Evolutionary conservation across 2,329 filamentous ascomycete genomes (phyloP).

Genomic region (Cytospora mali): DNA sequence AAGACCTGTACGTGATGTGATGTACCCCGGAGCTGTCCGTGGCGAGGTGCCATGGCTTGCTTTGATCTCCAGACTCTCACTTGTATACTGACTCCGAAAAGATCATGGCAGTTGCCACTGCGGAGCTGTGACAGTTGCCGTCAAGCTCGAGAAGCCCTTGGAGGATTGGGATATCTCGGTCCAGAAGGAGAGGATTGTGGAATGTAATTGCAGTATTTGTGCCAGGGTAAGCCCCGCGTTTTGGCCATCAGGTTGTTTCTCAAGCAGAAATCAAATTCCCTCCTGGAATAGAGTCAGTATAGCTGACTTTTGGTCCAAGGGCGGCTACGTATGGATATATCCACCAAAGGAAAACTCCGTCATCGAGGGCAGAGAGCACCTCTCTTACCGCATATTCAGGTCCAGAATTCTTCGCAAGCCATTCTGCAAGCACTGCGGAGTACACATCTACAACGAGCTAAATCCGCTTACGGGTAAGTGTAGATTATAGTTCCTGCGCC

Average conservation of each 20-base stretch:
- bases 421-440: constrained; percentile 54
- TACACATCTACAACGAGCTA: constrained; percentile 42
- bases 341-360: constrained; percentile 43
- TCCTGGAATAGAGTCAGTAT: not conserved
- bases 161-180: constrained; percentile 38
- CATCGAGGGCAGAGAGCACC: constrained; percentile 44
- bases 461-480: constrained; percentile 35
- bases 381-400: constrained; percentile 44
- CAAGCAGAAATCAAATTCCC: too few relatives aligned
- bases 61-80: not conserved
- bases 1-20: constrained; percentile 36
- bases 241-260: not conserved
- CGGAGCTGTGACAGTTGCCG: constrained; percentile 48
- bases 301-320: constrained; percentile 36
- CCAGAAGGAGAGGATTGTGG: constrained; percentile 35
- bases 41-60: too few relatives aligned
- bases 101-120: constrained; percentile 57
- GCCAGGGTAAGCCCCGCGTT: constrained; percentile 39
- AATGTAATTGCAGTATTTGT: constrained; percentile 58
- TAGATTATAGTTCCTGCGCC: not conserved
- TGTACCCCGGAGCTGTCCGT: not conserved
- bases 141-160: constrained; percentile 45
- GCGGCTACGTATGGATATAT: constrained; percentile 50
- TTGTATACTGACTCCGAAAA: not conserved
- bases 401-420: constrained; percentile 40